A percentile compares a stretch with the other conserved stretches of the same genome.
These are phyloP conservation scores for Polytrichum formosum DNA, from an alignment of 225 moss, liverwort and hornwort genomes.

Conservation along the genomic window DNA sequence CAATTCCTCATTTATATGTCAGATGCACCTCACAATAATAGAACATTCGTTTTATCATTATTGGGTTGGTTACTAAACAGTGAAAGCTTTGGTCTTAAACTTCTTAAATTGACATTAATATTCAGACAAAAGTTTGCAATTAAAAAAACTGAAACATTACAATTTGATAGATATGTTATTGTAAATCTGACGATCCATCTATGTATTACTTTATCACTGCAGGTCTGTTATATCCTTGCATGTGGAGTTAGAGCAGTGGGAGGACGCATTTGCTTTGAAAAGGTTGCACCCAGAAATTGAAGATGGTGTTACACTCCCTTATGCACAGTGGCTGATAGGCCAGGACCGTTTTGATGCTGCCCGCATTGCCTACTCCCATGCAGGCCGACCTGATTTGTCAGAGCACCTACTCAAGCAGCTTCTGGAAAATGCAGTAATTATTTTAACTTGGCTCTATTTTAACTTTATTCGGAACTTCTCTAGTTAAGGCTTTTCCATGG, in stretches of 20 bases:
- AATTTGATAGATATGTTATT: too few relatives aligned
- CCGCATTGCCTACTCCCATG: conserved; percentile 59
- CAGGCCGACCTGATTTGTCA: conserved; percentile 73
- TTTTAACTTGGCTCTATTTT: background rate
- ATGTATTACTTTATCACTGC: background rate
- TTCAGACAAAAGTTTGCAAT: too few relatives aligned
- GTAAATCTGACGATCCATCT: too few relatives aligned
- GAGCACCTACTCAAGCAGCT: conserved; percentile 62
- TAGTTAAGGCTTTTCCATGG: too few relatives aligned
- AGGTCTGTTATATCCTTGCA: conserved; percentile 93
- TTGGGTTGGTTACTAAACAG: too few relatives aligned
- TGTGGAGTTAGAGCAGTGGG: conserved; percentile 96
- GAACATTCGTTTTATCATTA: too few relatives aligned
- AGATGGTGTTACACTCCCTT: conserved; percentile 70
- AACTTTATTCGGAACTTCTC: too few relatives aligned
- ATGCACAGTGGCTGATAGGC: conserved; percentile 81
- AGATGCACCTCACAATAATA: too few relatives aligned
- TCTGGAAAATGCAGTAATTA: conserved; percentile 67
- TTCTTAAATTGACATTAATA: too few relatives aligned
- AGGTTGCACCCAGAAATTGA: conserved; percentile 71
- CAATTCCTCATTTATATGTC: too few relatives aligned
- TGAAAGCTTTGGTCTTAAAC: too few relatives aligned
- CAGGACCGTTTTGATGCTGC: conserved; percentile 84
- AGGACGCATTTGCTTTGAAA: conserved; percentile 88
- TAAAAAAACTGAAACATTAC: too few relatives aligned